Percentiles rank a stretch among this genome's conserved stretches.
These are phyloP conservation scores for Trichoderma parareesei DNA, from an alignment of 495 filamentous ascomycete genomes.

Conservation along the genomic window DNA sequence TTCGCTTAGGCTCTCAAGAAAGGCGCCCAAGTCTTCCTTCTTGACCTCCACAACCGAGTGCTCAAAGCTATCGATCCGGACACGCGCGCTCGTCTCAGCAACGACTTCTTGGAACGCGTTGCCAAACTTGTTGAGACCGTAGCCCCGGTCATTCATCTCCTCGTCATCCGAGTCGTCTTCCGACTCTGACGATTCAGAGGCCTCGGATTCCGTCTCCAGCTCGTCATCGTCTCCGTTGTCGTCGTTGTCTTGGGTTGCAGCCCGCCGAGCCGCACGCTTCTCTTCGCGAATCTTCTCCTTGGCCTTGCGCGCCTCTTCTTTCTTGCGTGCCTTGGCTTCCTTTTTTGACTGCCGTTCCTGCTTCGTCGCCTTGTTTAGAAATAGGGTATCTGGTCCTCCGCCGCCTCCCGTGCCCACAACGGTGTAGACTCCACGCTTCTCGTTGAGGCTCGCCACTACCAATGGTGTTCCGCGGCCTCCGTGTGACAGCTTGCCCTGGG, in stretches of 20 bases:
- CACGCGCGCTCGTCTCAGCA: conserved; percentile 78
- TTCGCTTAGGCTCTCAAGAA: conserved; percentile 85
- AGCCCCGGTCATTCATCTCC: conserved; percentile 46
- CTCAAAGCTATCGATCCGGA: conserved; percentile 94
- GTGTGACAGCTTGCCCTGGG: conserved; percentile 55
- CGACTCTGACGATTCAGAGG: conserved; percentile 43
- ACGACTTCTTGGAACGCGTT: conserved; percentile 95
- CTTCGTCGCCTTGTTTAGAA: conserved; percentile 52
- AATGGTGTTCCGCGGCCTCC: conserved; percentile 72
- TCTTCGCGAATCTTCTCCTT: conserved; percentile 56
- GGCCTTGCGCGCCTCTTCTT: conserved; percentile 48
- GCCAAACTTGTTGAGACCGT: conserved; percentile 79
- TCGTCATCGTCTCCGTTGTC: conserved; percentile 43
- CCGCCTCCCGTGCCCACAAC: conserved; percentile 85
- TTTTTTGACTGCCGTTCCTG: conserved; percentile 50
- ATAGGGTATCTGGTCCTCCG: conserved; percentile 53
- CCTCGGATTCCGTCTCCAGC: conserved; percentile 50
- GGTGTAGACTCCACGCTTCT: conserved; percentile 78
- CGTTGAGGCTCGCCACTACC: conserved; percentile 83
- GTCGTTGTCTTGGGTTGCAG: conserved; percentile 34
- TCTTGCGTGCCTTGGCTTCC: conserved; percentile 54
- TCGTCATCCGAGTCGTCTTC: conserved; percentile 55
- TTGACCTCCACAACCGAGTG: conserved; percentile 93
- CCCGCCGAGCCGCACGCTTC: conserved; percentile 39
- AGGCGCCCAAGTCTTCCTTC: conserved; percentile 88